A percentile compares a stretch with the other conserved stretches of the same genome.
phyloP scores from a whole-genome alignment of 176 grass and related monocot genomes.

The Pontederia crassipes region DNA sequence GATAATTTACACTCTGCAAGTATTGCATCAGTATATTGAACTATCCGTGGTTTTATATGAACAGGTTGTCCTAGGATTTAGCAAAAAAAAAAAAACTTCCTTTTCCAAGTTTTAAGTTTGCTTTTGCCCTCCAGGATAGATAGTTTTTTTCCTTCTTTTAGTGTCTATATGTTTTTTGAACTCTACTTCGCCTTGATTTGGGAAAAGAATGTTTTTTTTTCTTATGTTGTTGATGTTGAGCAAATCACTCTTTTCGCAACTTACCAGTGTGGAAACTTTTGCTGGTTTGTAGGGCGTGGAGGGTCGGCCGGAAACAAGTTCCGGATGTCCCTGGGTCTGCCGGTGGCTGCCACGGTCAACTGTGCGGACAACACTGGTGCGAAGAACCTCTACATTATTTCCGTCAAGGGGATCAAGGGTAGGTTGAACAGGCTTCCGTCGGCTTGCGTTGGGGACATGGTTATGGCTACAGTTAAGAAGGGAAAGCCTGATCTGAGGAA shows the following conservation, averaged over 20 bases:
- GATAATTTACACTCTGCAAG: no score
- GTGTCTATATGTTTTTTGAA: no score
- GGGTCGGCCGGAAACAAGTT: slow-evolving; percentile 84
- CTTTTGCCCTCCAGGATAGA: no score
- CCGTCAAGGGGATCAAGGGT: slow-evolving; percentile 74
- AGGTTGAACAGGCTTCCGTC: slow-evolving; percentile 72
- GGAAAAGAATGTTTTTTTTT: not conserved
- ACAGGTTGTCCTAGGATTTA: no score
- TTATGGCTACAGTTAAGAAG: slow-evolving; percentile 95
- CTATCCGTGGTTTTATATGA: no score
- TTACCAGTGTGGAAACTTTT: not conserved
- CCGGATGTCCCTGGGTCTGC: slow-evolving; percentile 85
- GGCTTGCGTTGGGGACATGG: slow-evolving; percentile 88
- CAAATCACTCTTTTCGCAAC: no score
- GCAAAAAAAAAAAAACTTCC: no score
- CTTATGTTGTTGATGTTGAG: not conserved
- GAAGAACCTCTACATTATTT: slow-evolving; percentile 83
- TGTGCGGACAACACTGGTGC: slow-evolving; percentile 78
- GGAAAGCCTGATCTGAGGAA: slow-evolving; percentile 93
- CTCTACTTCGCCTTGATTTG: no score
- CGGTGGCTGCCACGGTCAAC: slow-evolving; percentile 79
- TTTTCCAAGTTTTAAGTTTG: no score
- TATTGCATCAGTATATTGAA: no score
- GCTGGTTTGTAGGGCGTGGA: slow-evolving; percentile 51
- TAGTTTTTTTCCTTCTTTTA: no score